Percentiles rank a stretch among this genome's conserved stretches.
Conservation (phyloP, 2,329 filamentous ascomycete genomes). For the Stenocarpella maydis region DNA sequence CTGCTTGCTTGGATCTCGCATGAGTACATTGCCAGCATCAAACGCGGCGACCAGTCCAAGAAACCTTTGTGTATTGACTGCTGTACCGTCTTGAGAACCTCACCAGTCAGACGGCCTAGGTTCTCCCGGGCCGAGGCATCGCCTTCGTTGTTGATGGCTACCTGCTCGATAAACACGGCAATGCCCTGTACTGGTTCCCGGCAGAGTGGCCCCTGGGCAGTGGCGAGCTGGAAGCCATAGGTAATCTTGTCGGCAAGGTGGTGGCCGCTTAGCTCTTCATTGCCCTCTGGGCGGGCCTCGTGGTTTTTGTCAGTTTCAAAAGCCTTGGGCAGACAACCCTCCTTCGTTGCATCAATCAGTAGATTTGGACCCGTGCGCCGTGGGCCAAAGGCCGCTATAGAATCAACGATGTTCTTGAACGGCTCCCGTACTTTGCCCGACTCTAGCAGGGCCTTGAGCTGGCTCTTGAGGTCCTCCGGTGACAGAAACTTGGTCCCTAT, state of each 20-base stretch:
- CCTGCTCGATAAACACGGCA: constrained; percentile 87
- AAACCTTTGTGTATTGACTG: constrained; percentile 86
- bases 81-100: constrained; percentile 89
- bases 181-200: constrained; percentile 93
- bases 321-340: constrained; percentile 76
- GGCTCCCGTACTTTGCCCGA: constrained; percentile 76
- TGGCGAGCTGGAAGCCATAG: constrained; percentile 94
- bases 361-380: constrained; percentile 86
- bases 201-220: constrained; percentile 87
- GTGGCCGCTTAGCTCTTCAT: constrained; percentile 63
- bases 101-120: constrained; percentile 84
- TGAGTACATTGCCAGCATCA: constrained; percentile 96
- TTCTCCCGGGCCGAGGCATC: constrained; percentile 67
- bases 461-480: constrained; percentile 77
- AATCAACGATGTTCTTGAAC: constrained; percentile 80
- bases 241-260: constrained; percentile 90
- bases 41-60: constrained; percentile 93
- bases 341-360: constrained; percentile 81
- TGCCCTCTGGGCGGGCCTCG: constrained; percentile 49
- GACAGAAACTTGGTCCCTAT: constrained; percentile 70
- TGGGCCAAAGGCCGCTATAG: constrained; percentile 91
- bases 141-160: constrained; percentile 66
- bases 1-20: constrained; percentile 96
- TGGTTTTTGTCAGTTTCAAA: constrained; percentile 54
- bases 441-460: constrained; percentile 74